Evolutionary conservation across 192 early-diverging fungal species (phyloP).

Genomic region (Jimgerdemannia lactiflua): DNA sequence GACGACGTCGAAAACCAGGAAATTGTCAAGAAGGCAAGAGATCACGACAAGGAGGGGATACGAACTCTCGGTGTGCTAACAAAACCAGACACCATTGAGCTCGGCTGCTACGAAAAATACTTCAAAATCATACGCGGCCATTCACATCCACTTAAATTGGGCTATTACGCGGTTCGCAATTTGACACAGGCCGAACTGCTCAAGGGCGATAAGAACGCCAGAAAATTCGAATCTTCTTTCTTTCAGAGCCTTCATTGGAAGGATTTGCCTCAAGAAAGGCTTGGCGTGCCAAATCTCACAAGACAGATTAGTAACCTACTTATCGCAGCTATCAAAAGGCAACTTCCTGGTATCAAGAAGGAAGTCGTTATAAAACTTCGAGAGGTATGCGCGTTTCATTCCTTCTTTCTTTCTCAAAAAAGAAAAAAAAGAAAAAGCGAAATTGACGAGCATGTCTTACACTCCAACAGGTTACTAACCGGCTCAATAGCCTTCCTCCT

Average conservation of each 20-base stretch:
- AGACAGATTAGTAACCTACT: not conserved
- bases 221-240: not conserved
- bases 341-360: not conserved
- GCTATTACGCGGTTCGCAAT: constrained; percentile 52
- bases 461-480: too few relatives aligned
- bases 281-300: not conserved
- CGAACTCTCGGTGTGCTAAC: constrained; percentile 58
- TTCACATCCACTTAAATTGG: constrained; percentile 41
- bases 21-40: not conserved
- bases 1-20: too few relatives aligned
- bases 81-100: constrained; percentile 60
- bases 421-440: too few relatives aligned
- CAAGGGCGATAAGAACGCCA: not conserved
- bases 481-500: too few relatives aligned
- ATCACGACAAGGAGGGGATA: constrained; percentile 46
- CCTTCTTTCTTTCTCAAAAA: too few relatives aligned
- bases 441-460: too few relatives aligned
- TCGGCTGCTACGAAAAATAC: constrained; percentile 48
- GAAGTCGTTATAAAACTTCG: not conserved
- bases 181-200: constrained; percentile 16
- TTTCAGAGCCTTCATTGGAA: not conserved
- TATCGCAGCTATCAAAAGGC: not conserved
- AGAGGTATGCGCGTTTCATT: not conserved
- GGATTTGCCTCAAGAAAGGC: not conserved
- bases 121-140: constrained; percentile 47